Evolutionary conservation across 768 basidiomycete genomes (phyloP), one percentile per base, ranked within the genome.

Genomic region (Russula ochroleuca): DNA sequence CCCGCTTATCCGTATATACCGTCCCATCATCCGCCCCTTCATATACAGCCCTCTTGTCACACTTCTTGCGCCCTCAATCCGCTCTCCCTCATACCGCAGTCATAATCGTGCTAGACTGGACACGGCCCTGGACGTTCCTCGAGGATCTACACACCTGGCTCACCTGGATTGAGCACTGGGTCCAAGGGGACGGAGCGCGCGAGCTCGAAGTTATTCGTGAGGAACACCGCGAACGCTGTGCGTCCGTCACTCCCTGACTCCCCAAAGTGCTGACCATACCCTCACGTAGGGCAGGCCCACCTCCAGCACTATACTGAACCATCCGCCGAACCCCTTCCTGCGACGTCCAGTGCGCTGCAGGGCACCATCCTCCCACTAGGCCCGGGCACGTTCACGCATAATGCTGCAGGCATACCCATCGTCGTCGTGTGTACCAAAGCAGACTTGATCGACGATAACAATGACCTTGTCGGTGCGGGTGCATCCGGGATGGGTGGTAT

Each of bases 81-180:
- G 77, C 83, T 7, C 74, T 92, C 14, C 81, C 83, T 3, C 86
- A 92, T 66, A 88, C 89, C 0, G 78, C 92, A 35, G 84, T 94
- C 50, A 76, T 97, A 70, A 89, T 98, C 69, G 85, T 87, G 0
- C 77, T 99, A 11, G 96, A 99, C 73, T 99, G 97, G 96, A 96
- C 94, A 68, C 83, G 83, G 67, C 96, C 96, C 1, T 95, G 92
- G 85, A 83, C 86, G 1, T 98, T 98, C 73, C 77, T 97, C 2
- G 84, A 88, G 15, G 89, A 98, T 70, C 76, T 99, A 11, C 78
- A 90, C 65, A 81, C 77, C 51, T 98, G 96, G 96, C 76, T 98
- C 52, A 75, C 73, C 51, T 94, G 94, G 91, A 80, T 97, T 7
- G 92, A 96, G 70, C 75, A 75, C 28, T 94, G 92, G 92, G 81